These are phyloP conservation scores for Leccinum incarnatum DNA, from an alignment of 768 basidiomycete species.

Conservation along the genomic window DNA sequence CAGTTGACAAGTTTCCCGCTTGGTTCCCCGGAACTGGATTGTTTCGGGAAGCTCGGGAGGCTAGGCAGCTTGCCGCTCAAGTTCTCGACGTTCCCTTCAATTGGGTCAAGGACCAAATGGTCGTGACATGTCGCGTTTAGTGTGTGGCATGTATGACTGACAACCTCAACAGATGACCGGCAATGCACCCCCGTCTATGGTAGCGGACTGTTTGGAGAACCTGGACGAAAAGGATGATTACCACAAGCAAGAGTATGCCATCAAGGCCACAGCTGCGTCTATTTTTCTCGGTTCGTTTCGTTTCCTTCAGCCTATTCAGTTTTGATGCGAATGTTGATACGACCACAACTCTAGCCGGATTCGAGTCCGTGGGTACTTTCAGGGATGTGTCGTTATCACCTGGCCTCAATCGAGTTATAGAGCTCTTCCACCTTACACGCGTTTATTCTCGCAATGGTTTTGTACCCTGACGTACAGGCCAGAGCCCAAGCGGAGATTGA, in stretches of 20 bases:
- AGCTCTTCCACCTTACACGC: slow-evolving; percentile 24
- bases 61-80: slow-evolving; percentile 13
- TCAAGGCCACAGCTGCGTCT: slow-evolving; percentile 27
- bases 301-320: not conserved
- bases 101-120: slow-evolving; percentile 25
- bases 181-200: slow-evolving; percentile 24
- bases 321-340: not conserved
- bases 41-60: slow-evolving; percentile 17
- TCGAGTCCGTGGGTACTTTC: slow-evolving; percentile 21
- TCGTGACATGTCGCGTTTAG: not conserved
- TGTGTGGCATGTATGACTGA: not conserved
- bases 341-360: slow-evolving; percentile 17
- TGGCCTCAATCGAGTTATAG: slow-evolving; percentile 7
- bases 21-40: slow-evolving; percentile 26
- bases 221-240: slow-evolving; percentile 17
- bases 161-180: slow-evolving; percentile 8
- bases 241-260: slow-evolving; percentile 20
- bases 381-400: not conserved
- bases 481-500: slow-evolving; percentile 29
- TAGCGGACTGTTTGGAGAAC: slow-evolving; percentile 22
- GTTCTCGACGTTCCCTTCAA: slow-evolving; percentile 25
- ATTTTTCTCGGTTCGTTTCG: slow-evolving; percentile 20
- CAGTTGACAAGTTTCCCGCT: slow-evolving; percentile 22
- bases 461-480: slow-evolving; percentile 27
- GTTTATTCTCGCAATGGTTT: slow-evolving; percentile 29